A percentile compares a stretch with the other conserved stretches of the same genome.
Evolutionary conservation across 257 asterid species (phyloP).

Genomic region (Ocimum tenuiflorum): DNA sequence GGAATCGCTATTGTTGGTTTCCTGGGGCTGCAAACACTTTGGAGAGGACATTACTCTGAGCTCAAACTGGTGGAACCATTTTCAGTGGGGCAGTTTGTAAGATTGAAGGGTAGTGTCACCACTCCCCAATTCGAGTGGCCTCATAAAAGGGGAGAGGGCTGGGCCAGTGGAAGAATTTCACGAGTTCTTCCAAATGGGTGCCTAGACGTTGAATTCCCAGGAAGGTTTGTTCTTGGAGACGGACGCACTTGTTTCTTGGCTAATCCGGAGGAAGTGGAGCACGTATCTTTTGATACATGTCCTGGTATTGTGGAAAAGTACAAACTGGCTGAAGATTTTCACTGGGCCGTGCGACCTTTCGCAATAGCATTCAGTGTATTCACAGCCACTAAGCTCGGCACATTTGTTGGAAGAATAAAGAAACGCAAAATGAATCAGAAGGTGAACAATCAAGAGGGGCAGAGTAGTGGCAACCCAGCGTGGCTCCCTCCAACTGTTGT

Average conservation of each 20-base stretch:
- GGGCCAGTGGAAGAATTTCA: constrained; percentile 49
- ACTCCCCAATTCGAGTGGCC: constrained; percentile 57
- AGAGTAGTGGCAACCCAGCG: constrained; percentile 6
- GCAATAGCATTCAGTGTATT: constrained; percentile 30
- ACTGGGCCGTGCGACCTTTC: constrained; percentile 57
- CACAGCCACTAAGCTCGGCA: constrained; percentile 35
- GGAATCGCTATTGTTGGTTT: constrained; percentile 39
- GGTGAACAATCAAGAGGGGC: constrained; percentile 14
- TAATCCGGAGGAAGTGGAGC: constrained; percentile 54
- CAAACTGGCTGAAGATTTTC: constrained; percentile 52
- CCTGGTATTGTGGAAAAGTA: constrained; percentile 48
- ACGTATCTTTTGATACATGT: constrained; percentile 44
- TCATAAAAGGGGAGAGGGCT: constrained; percentile 33
- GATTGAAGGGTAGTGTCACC: constrained; percentile 32
- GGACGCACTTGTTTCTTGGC: constrained; percentile 34
- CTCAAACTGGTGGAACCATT: constrained; percentile 34
- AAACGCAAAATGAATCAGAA: constrained; percentile 10
- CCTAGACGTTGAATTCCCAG: constrained; percentile 47
- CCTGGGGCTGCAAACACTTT: constrained; percentile 45
- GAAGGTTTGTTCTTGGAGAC: constrained; percentile 32
- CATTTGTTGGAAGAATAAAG: constrained; percentile 31
- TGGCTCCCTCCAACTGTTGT: constrained; percentile 30
- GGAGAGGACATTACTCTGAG: constrained; percentile 50
- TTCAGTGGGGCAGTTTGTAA: constrained; percentile 40
- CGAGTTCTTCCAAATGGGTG: constrained; percentile 56